Evolutionary conservation across 106 monocot species (phyloP).

Genomic region (Gastrodia elata): DNA sequence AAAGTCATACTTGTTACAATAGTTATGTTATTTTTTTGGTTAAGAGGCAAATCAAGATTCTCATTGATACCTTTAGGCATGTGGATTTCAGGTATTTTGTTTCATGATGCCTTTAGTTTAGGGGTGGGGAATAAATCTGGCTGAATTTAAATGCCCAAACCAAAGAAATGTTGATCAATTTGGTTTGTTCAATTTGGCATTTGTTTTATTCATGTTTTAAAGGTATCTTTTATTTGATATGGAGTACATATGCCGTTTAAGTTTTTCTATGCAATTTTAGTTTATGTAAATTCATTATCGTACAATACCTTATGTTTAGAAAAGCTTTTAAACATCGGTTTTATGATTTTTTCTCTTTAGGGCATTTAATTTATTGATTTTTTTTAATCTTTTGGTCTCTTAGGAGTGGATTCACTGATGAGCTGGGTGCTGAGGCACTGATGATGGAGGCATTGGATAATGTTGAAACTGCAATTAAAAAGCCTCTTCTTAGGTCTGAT

Average conservation of each 20-base stretch:
- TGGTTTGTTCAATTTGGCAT: not conserved
- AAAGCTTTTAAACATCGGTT: not conserved
- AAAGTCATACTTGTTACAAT: no score
- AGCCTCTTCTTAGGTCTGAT: constrained; percentile 84
- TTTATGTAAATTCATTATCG: not conserved
- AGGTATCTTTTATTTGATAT: not conserved
- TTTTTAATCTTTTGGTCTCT: not conserved
- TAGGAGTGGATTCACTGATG: constrained; percentile 78
- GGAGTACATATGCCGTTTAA: not conserved
- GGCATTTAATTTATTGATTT: not conserved
- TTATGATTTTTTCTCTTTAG: not conserved
- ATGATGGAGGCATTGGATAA: constrained; percentile 95
- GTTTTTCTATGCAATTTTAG: not conserved
- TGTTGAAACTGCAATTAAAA: constrained; percentile 90
- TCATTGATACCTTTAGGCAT: no score
- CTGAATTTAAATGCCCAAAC: not conserved
- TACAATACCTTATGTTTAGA: not conserved
- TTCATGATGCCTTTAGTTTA: not conserved
- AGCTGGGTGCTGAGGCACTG: constrained; percentile 69
- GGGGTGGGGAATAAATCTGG: not conserved
- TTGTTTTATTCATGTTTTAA: not conserved
- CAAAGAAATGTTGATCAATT: not conserved
- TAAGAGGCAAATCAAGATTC: no score
- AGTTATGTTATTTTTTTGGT: no score
- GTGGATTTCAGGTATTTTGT: no score